Evolutionary conservation across 805 yeast genomes (phyloP).

Genomic region (Hanseniaspora mollemarum): DNA sequence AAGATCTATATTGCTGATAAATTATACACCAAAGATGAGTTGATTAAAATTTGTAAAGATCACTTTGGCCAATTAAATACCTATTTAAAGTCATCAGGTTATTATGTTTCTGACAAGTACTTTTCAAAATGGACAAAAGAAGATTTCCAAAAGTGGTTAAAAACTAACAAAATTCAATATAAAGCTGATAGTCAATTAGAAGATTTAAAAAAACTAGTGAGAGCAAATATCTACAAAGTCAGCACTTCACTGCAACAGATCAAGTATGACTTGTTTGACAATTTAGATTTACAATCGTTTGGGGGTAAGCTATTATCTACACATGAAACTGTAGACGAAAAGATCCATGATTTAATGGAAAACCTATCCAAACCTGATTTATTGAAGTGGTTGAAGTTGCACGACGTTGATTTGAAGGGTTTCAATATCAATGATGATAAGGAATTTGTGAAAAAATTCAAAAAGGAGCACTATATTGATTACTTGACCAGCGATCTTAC

Average conservation of each 20-base stretch:
- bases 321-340: slow-evolving; percentile 20
- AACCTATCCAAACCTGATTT: slow-evolving; percentile 46
- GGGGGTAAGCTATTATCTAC: slow-evolving; percentile 17
- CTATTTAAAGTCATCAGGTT: slow-evolving; percentile 32
- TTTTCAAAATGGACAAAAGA: slow-evolving; percentile 44
- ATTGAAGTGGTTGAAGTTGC: slow-evolving; percentile 42
- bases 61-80: slow-evolving; percentile 34
- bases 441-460: slow-evolving; percentile 36
- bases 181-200: slow-evolving; percentile 32
- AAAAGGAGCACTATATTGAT: slow-evolving; percentile 33
- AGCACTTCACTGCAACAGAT: slow-evolving; percentile 32
- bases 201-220: slow-evolving; percentile 37
- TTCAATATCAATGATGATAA: slow-evolving; percentile 26
- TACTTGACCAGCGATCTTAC: slow-evolving; percentile 28
- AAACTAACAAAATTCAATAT: slow-evolving; percentile 34
- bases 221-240: slow-evolving; percentile 37
- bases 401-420: slow-evolving; percentile 32
- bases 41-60: slow-evolving; percentile 34
- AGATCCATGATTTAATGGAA: slow-evolving; percentile 31
- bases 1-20: slow-evolving; percentile 27
- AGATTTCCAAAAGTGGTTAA: slow-evolving; percentile 41
- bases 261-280: slow-evolving; percentile 32
- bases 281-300: slow-evolving; percentile 31
- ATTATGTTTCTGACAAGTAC: slow-evolving; percentile 42
- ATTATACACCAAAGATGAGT: slow-evolving; percentile 29